phyloP scores from a whole-genome alignment of 2,329 filamentous ascomycete species.

The Claviceps arundinis region DNA sequence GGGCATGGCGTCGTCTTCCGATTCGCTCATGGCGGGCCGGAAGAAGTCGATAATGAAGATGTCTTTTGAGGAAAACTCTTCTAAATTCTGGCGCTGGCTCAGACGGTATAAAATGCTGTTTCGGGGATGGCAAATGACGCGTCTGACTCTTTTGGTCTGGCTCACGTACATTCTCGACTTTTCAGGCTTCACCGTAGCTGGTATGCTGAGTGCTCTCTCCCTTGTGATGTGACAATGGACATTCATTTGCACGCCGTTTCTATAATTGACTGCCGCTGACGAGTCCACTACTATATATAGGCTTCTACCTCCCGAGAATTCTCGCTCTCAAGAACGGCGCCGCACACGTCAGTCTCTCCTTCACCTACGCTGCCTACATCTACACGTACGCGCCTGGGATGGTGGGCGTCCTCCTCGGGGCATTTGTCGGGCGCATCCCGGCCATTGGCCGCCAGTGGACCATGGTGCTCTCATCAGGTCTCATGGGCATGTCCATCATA shows the following conservation, averaged over 20 bases:
- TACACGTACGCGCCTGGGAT: slow-evolving; percentile 41
- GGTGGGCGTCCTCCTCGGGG: slow-evolving; percentile 34
- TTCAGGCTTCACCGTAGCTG: slow-evolving; percentile 25
- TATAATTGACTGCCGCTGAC: neutral
- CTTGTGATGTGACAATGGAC: neutral
- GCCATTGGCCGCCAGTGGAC: slow-evolving; percentile 28
- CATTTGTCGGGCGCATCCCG: slow-evolving; percentile 25
- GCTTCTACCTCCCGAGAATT: slow-evolving; percentile 33
- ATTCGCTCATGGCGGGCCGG: neutral
- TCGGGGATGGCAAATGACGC: slow-evolving; percentile 18
- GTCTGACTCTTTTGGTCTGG: slow-evolving; percentile 22
- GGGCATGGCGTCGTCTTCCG: slow-evolving; percentile 1
- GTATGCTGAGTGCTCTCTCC: slow-evolving; percentile 8
- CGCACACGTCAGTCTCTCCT: slow-evolving; percentile 26
- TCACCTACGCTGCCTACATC: slow-evolving; percentile 39
- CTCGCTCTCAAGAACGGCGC: slow-evolving; percentile 37
- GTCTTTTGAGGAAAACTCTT: neutral
- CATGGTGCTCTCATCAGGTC: slow-evolving; percentile 27
- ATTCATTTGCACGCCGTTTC: no score
- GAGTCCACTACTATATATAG: slow-evolving; percentile 6
- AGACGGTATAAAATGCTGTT: slow-evolving; percentile 21
- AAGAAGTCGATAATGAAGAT: neutral
- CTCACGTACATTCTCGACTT: slow-evolving; percentile 26
- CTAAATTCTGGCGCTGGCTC: slow-evolving; percentile 7
- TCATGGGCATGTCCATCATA: slow-evolving; percentile 33